Evolutionary conservation across 108 stramenopile species (phyloP), one percentile per base, ranked within the genome.

Genomic region (Schizochytrium sp.): DNA sequence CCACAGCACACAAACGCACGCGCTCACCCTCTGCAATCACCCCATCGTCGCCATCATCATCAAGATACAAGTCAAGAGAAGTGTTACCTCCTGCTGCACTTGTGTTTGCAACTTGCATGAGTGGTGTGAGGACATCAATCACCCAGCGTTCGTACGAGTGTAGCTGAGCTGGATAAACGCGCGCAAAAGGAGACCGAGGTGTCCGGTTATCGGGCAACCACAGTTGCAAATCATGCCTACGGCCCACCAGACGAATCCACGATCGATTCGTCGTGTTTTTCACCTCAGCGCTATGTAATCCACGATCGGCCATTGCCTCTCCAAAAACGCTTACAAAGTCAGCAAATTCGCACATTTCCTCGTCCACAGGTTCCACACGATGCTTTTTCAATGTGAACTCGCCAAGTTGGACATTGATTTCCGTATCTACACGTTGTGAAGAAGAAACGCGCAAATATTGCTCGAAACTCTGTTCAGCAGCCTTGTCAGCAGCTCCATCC

Each of bases 351-450:
- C 56, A 69, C 12, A 94, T 91, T 10, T 92, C 69, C 3, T 46
- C 42, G 19, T 93, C 92, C 41, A 94, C 89, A 12, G 92, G 91
- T 12, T 91, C 91, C 87, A 93, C 92, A 46, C 91, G 59, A 55
- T 93, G 92, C 56, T 88, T 69, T 15, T 93, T 92, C 47, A 94
- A 88, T 46, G 94, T 94, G 90, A 94, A 94, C 92, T 94, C 93
- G 44, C 94, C 94, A 12, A 94, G 92, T 89, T 94, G 94, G 38
- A 90, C 87, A 72, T 91, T 89, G 49, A 91, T 89, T 72, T 92
- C 91, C 15, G 91, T 90, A 88, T 87, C 87, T 13, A 88, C 91
- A 89, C 57, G 55, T 57, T 58, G 72, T 61, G 91, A 92, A 72
- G 93, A 93, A 10, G 90, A 61, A 42, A 50, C 92, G 28, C 93